Conservation (phyloP, 345 rosid genomes). For the Theobroma cacao region DNA sequence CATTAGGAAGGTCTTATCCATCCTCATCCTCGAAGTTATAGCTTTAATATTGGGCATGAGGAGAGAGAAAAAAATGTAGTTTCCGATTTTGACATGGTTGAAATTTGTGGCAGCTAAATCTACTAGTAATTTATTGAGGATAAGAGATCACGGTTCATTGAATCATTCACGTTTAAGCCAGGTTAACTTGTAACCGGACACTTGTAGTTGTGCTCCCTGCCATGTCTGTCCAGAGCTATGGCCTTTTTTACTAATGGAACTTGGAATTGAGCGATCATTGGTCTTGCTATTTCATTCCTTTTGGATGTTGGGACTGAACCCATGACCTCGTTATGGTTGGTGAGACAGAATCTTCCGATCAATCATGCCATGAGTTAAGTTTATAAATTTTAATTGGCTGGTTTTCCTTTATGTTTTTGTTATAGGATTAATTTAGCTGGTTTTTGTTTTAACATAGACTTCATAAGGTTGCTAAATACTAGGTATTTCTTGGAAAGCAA, state of each 20-base stretch:
- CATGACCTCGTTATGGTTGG: neutral
- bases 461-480: neutral
- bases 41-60: too few species aligned
- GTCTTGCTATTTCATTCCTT: too few species aligned
- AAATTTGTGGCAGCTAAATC: too few species aligned
- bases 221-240: neutral
- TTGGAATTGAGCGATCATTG: neutral
- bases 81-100: too few species aligned
- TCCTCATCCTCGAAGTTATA: neutral
- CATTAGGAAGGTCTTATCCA: neutral
- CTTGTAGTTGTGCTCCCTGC: neutral
- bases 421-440: too few species aligned
- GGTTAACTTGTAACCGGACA: too few species aligned
- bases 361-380: neutral
- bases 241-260: too few species aligned
- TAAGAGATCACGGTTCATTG: too few species aligned
- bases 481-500: neutral
- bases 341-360: neutral
- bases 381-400: neutral
- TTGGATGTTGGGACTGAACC: too few species aligned
- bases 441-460: neutral
- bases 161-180: neutral
- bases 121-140: too few species aligned
- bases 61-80: too few species aligned
- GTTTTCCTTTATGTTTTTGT: neutral